These are phyloP conservation scores for Rhizophagus clarus DNA, from an alignment of 192 early-diverging fungal species.

Conservation along the genomic window DNA sequence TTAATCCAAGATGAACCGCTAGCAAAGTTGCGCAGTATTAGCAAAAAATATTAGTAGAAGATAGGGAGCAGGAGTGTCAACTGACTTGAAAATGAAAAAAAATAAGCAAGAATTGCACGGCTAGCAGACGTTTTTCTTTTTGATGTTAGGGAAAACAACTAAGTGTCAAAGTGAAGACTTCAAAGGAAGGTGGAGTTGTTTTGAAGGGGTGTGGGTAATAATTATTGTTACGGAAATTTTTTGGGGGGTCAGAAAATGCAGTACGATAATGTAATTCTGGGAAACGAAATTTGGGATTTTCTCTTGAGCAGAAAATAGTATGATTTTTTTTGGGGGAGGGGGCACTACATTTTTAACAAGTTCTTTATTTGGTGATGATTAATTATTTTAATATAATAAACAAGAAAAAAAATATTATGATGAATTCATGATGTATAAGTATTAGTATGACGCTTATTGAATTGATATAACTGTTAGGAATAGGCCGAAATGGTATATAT, in stretches of 20 bases:
- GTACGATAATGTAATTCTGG: neutral
- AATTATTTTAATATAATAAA: neutral
- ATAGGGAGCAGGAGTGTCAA: neutral
- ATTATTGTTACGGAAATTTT: conserved; percentile 22
- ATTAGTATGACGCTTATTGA: too few species aligned
- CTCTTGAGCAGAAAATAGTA: neutral
- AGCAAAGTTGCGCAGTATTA: conserved; percentile 10
- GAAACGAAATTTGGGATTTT: neutral
- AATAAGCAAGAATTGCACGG: neutral
- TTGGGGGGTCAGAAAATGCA: conserved; percentile 13
- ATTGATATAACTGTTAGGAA: too few species aligned
- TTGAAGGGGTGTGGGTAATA: conserved; percentile 19
- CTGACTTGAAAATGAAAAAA: conserved; percentile 11
- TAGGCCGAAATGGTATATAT: too few species aligned
- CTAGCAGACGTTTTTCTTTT: neutral
- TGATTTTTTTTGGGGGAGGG: neutral
- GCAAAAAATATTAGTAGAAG: neutral
- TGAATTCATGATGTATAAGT: too few species aligned
- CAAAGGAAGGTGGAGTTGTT: conserved; percentile 20
- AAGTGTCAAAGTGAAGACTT: conserved; percentile 7
- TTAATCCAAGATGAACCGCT: conserved; percentile 15
- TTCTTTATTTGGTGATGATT: neutral
- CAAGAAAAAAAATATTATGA: too few species aligned
- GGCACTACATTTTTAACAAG: neutral
- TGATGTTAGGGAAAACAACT: neutral